Percentiles rank a stretch among this genome's conserved stretches.
Evolutionary conservation across 1,284 basidiomycete species (phyloP).

Genomic region (Puccinia triticina): DNA sequence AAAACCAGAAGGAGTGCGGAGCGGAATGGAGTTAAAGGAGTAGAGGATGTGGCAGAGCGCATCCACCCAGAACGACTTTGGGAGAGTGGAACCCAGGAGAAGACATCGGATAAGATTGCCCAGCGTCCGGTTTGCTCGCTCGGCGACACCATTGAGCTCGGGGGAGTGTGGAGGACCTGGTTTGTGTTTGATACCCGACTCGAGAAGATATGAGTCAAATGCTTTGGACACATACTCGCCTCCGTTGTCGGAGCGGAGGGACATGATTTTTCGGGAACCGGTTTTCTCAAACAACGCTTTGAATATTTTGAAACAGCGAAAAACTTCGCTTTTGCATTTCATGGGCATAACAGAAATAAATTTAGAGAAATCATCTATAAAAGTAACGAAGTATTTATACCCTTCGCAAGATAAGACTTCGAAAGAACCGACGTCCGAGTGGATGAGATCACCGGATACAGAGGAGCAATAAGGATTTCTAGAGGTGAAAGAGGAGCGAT

Average conservation of each 20-base stretch:
- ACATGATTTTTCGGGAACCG: constrained; percentile 44
- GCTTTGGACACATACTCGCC: too few relatives aligned
- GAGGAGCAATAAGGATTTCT: neutral
- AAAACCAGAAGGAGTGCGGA: neutral
- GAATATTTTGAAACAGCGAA: too few relatives aligned
- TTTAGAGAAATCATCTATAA: too few relatives aligned
- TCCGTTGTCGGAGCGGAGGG: neutral
- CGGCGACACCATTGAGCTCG: constrained; percentile 20
- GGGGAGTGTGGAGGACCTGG: constrained; percentile 29
- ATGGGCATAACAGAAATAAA: too few relatives aligned
- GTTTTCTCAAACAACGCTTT: constrained; percentile 57
- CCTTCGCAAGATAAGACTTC: constrained; percentile 56
- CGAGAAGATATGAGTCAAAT: neutral
- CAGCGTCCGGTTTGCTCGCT: constrained; percentile 9
- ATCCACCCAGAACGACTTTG: constrained; percentile 6
- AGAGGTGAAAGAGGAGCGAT: neutral
- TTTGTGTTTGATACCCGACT: neutral
- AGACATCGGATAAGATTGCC: neutral
- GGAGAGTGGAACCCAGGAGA: neutral
- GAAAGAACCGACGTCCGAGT: neutral
- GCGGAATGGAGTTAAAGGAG: too few relatives aligned
- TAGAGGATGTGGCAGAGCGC: too few relatives aligned
- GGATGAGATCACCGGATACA: neutral
- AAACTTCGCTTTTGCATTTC: too few relatives aligned
- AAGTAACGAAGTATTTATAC: too few relatives aligned